Conservation (phyloP, 768 basidiomycete genomes). For the Phaeotremella fagi region DNA sequence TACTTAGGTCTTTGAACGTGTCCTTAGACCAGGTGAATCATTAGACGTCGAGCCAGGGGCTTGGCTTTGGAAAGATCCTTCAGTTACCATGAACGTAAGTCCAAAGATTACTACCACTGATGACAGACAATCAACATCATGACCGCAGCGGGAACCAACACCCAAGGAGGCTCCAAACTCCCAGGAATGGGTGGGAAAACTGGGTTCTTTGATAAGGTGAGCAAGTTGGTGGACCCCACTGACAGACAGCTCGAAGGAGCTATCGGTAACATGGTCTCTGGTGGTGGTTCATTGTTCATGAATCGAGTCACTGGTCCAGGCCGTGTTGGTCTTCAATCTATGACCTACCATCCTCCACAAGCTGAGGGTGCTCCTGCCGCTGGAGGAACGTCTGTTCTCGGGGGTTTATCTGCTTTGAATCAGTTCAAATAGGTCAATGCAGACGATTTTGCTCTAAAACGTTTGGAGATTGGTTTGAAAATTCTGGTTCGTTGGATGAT, state of each 20-base stretch:
- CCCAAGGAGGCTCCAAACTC: not conserved
- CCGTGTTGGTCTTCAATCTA: not conserved
- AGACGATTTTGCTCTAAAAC: too few relatives aligned
- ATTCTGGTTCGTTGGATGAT: too few relatives aligned
- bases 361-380: not conserved
- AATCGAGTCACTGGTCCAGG: not conserved
- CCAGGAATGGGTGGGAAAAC: not conserved
- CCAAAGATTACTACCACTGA: not conserved
- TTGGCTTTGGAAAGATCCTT: not conserved
- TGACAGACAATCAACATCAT: not conserved
- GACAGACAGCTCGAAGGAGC: not conserved
- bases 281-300: not conserved
- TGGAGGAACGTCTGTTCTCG: not conserved
- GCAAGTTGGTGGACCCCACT: not conserved
- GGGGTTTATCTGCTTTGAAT: not conserved
- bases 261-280: not conserved
- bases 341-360: not conserved
- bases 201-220: not conserved
- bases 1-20: not conserved
- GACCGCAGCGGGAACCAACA: not conserved
- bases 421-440: not conserved
- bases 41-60: not conserved
- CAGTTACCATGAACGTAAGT: not conserved
- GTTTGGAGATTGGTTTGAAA: too few relatives aligned
- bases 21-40: not conserved